Percentiles rank a stretch among this genome's conserved stretches.
Evolutionary conservation across 176 grass and related monocot genomes (phyloP).

Genomic region (Cenchrus americanus): DNA sequence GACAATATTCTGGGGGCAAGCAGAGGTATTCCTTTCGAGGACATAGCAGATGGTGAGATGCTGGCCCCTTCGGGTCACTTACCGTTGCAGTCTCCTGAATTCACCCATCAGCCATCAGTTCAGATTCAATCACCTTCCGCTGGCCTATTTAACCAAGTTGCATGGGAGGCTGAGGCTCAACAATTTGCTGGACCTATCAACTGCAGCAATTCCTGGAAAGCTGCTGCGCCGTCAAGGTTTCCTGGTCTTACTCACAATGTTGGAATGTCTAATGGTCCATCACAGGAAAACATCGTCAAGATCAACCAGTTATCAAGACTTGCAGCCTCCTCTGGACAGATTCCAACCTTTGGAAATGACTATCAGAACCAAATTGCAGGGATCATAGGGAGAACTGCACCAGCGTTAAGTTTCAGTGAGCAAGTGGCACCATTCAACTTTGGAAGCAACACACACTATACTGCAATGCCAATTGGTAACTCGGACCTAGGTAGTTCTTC

Average conservation of each 20-base stretch:
- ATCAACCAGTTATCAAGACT: not conserved
- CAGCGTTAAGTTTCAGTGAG: not conserved
- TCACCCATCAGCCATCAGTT: not conserved
- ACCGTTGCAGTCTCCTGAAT: not conserved
- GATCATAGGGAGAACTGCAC: not conserved
- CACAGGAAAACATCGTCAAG: not conserved
- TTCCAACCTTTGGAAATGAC: slow-evolving; percentile 4
- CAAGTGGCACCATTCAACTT: slow-evolving; percentile 30
- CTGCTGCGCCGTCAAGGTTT: not conserved
- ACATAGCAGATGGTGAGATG: not conserved
- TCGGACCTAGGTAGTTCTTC: slow-evolving; percentile 8
- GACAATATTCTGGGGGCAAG: not conserved
- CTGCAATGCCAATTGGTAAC: slow-evolving; percentile 1
- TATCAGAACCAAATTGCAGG: slow-evolving; percentile 9
- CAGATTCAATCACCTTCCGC: not conserved
- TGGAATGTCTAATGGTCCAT: slow-evolving; percentile 16
- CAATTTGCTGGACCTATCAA: slow-evolving; percentile 7
- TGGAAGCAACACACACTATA: slow-evolving; percentile 7
- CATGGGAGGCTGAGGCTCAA: not conserved
- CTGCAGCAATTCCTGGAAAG: slow-evolving; percentile 16
- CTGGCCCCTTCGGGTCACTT: not conserved
- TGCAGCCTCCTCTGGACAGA: not conserved
- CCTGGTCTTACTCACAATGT: slow-evolving; percentile 4
- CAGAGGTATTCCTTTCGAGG: not conserved
- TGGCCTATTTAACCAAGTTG: not conserved